Evolutionary conservation across 2,329 filamentous ascomycete genomes (phyloP), one percentile per base, ranked within the genome.

Genomic region (Nectriaceae sp.): DNA sequence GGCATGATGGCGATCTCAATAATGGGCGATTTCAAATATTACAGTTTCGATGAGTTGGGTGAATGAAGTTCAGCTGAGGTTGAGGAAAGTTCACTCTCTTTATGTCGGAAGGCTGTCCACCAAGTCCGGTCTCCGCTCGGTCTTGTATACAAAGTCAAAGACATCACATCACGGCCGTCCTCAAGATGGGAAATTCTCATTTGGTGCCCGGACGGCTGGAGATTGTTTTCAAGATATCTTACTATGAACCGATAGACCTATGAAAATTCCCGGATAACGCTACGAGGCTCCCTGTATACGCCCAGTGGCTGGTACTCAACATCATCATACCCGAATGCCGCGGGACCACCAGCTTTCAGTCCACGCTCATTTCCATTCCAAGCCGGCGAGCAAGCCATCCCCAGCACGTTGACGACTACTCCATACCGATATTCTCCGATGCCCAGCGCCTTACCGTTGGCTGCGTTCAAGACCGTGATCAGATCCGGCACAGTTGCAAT

Each of bases 391-490:
- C 33, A 36, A 6, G 33, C 33, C 33, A 36, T 36, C 16, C 33
- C 33, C 8, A 36, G 16, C 8, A 36, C 33, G 11, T 15, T 16
- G 11, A 36, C 33, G 16, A 16, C 33, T 6, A 36, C 33, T 36
- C 33, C 33, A n/a, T 36, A 36, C 33, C 33, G 33, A n/a, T 36
- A 16, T n/a, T 36, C 33, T 36, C 33, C 33, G n/a, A 36, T 36
- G n/a, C 33, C 33, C 6, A 11, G n/a, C 8, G 33, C 33, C 33
- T 36, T 36, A 6, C 33, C 33, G 33, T 36, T 36, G 8, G 33
- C n/a, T 10, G 33, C 33, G 33, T 16, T 36, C 11, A 36, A n/a
- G 6, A 36, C 33, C 8, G 33, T 36, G 11, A 36, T 36, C 8
- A 36, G 33, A 18, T 36, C 33, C 8, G 33, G 33, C n/a, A 36